Evolutionary conservation across 768 basidiomycete genomes (phyloP), one percentile per base, ranked within the genome.

Genomic region (Termitomyces titanicus): DNA sequence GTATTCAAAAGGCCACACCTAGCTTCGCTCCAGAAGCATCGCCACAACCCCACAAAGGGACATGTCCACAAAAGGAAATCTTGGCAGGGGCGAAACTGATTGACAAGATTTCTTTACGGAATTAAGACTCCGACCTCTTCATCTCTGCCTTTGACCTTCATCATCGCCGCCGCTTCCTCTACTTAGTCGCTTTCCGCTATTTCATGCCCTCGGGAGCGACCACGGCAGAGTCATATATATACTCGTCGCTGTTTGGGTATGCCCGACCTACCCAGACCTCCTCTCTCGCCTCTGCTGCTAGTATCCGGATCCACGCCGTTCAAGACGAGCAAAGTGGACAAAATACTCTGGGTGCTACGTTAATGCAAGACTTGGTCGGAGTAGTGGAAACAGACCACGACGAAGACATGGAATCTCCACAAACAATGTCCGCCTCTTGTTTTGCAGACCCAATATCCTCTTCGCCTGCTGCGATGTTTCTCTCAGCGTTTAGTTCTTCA

Each of bases 391-490:
- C 27, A 9, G 51, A 57, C 29, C 27, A 44, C 12, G 46, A 54
- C 18, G 47, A 40, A 12, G 31, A 48, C 18, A 18, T 25, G 9
- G 49, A 47, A 10, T n/a, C 50, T 7, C 38, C 56, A 5, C 49
- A 37, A 12, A 25, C 50, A 5, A 58, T 51, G 25, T 58, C 64
- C 1, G 52, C 60, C 22, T 53, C 60, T 47, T 52, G 52, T 29
- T 51, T 47, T 39, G 37, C 57, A 17, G 55, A 62, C 12, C 51
- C 54, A 9, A 47, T 71, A 44, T 69, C 72, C 44, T 69, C 70
- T 15, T 92, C 89, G 1, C 88, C 89, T 1, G 89, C 90, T 0
- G 88, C 88, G 0, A 75, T 84, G 68, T 93, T 92, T 61, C 74
- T 92, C 29, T 81, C 88, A 13, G 74, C 82, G 11, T 88, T 89